These are phyloP conservation scores for Talaromyces sp. DNA, from an alignment of 2,329 filamentous ascomycete species.

Conservation along the genomic window DNA sequence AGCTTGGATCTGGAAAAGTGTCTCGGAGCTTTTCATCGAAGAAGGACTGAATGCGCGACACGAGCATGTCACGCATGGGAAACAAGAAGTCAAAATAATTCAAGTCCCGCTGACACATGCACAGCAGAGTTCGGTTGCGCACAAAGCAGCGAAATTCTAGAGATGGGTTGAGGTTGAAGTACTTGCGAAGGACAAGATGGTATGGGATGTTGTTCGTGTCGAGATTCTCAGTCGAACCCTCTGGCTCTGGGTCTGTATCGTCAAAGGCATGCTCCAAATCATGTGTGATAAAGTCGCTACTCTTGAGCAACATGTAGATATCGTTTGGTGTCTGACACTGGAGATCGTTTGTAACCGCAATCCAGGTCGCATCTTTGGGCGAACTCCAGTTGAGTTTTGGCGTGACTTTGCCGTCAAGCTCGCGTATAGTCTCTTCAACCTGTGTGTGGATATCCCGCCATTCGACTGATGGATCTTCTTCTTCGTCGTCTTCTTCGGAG, in stretches of 20 bases:
- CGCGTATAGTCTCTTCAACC: conserved; percentile 73
- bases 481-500: conserved; percentile 54
- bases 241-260: conserved; percentile 55
- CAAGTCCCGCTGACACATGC: conserved; percentile 81
- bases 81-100: conserved; percentile 86
- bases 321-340: conserved; percentile 87
- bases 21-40: conserved; percentile 71
- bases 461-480: conserved; percentile 52
- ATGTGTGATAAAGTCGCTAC: conserved; percentile 89
- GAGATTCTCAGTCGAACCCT: conserved; percentile 23
- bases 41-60: conserved; percentile 68
- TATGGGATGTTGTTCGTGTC: conserved; percentile 58
- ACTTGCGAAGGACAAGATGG: conserved; percentile 80
- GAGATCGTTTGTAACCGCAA: conserved; percentile 80
- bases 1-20: conserved; percentile 78
- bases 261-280: conserved; percentile 93
- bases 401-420: conserved; percentile 79
- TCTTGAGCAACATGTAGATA: conserved; percentile 89
- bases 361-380: conserved; percentile 94
- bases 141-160: conserved; percentile 97
- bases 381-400: conserved; percentile 98
- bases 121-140: conserved; percentile 73
- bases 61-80: conserved; percentile 62
- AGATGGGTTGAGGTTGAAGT: conserved; percentile 81
- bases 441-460: conserved; percentile 71